These are phyloP conservation scores for Ophiosphaerella narmari DNA, from an alignment of 2,329 filamentous ascomycete genomes.

Conservation along the genomic window DNA sequence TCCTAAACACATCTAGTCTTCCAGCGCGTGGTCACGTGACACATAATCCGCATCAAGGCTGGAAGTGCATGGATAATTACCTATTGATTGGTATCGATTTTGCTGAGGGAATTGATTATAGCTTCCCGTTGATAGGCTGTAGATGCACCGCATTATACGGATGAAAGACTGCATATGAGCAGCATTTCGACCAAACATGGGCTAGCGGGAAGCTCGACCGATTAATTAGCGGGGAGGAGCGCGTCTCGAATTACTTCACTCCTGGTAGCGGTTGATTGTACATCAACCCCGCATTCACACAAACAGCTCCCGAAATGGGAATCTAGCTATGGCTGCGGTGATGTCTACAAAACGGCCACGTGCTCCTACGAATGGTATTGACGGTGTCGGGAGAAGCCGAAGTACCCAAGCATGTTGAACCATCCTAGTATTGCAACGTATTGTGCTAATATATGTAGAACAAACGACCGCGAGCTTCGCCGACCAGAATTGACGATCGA, in stretches of 20 bases:
- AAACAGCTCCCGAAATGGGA: neutral
- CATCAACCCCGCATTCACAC: constrained; percentile 1
- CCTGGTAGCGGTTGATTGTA: neutral
- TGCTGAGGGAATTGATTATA: no score
- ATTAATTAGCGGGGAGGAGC: constrained; percentile 21
- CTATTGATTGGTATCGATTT: no score
- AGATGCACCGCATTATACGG: no score
- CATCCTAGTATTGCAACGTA: neutral
- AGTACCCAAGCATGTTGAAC: constrained; percentile 26
- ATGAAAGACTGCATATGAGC: no score
- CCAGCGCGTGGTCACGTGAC: constrained; percentile 21
- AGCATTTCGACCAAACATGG: no score
- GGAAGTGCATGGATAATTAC: neutral
- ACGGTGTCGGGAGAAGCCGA: constrained; percentile 11
- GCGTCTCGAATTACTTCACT: constrained; percentile 18
- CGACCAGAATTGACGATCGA: constrained; percentile 24
- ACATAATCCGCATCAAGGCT: neutral
- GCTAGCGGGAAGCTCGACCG: neutral
- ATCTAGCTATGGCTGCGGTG: constrained; percentile 31
- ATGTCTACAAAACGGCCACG: constrained; percentile 40
- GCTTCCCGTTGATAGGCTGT: no score
- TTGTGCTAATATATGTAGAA: constrained; percentile 27
- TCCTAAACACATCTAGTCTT: no score
- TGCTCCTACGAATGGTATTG: constrained; percentile 25
- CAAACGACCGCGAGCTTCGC: constrained; percentile 36